phyloP scores from a whole-genome alignment of 2,329 filamentous ascomycete species.

The Monosporascus sp. region DNA sequence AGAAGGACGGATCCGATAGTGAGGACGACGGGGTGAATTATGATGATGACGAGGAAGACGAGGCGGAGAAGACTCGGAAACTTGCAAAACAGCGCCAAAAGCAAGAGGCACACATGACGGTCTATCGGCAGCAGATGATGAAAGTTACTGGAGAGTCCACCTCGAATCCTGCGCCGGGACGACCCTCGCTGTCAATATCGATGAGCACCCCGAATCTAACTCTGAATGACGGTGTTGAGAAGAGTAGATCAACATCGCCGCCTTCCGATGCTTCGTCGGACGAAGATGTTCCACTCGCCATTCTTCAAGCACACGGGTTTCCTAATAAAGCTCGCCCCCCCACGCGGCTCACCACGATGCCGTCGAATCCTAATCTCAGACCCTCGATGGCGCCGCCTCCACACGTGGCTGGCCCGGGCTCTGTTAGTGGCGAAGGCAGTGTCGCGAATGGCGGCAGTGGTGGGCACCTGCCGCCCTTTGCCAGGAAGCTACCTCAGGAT shows the following conservation, averaged over 20 bases:
- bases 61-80: slow-evolving; percentile 67
- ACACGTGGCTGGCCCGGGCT: slow-evolving; percentile 48
- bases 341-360: slow-evolving; percentile 56
- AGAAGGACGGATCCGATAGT: slow-evolving; percentile 34
- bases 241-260: slow-evolving; percentile 30
- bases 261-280: slow-evolving; percentile 61
- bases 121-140: slow-evolving; percentile 95
- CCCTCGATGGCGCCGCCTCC: slow-evolving; percentile 42
- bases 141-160: slow-evolving; percentile 77
- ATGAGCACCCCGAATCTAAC: slow-evolving; percentile 59
- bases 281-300: slow-evolving; percentile 81
- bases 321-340: slow-evolving; percentile 74
- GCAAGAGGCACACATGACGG: slow-evolving; percentile 83
- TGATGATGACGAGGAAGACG: slow-evolving; percentile 67
- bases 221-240: slow-evolving; percentile 24
- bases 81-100: slow-evolving; percentile 73
- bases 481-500: slow-evolving; percentile 74
- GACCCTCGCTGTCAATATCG: slow-evolving; percentile 51
- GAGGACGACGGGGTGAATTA: slow-evolving; percentile 46
- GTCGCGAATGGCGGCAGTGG: slow-evolving; percentile 27
- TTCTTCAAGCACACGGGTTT: slow-evolving; percentile 84
- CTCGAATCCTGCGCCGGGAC: slow-evolving; percentile 38
- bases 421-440: slow-evolving; percentile 47
- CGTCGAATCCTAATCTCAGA: slow-evolving; percentile 68
- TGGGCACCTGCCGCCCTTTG: slow-evolving; percentile 70